phyloP scores from a whole-genome alignment of 495 filamentous ascomycete genomes.

The Astrothelium macrocarpum region DNA sequence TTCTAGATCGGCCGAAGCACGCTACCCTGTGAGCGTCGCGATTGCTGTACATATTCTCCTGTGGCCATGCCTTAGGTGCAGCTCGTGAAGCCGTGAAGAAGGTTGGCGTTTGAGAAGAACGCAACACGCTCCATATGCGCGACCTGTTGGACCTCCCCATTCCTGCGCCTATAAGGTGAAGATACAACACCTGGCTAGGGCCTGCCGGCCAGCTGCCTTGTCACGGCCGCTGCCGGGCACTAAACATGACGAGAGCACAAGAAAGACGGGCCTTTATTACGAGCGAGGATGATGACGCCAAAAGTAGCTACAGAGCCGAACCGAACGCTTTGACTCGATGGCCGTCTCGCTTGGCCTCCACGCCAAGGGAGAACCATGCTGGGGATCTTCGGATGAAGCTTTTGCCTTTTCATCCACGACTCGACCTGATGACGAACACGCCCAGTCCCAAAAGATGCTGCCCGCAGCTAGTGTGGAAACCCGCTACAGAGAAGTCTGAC shows the following conservation, averaged over 20 bases:
- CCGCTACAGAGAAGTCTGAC: neutral
- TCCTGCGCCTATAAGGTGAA: neutral
- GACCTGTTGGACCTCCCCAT: neutral
- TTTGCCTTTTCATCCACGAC: neutral
- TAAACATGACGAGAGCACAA: neutral
- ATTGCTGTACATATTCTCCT: neutral
- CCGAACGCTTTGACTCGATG: neutral
- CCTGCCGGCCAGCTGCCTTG: neutral
- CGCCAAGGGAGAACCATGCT: conserved; percentile 4
- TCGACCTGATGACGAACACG: neutral
- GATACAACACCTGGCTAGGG: neutral
- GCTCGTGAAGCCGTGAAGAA: neutral
- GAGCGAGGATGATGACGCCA: neutral
- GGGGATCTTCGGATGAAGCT: conserved; percentile 4
- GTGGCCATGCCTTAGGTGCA: conserved; percentile 1
- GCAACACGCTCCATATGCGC: neutral
- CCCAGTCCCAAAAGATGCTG: neutral
- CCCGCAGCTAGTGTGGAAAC: neutral
- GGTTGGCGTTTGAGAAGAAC: neutral
- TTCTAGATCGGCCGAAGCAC: neutral
- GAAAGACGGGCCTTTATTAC: neutral
- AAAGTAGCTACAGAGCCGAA: neutral
- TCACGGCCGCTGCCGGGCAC: neutral
- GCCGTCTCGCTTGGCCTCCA: neutral
- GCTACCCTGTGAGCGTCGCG: neutral